These are phyloP conservation scores for Pedinophyceae sp. DNA, from an alignment of 139 green algal genomes.

Conservation along the genomic window DNA sequence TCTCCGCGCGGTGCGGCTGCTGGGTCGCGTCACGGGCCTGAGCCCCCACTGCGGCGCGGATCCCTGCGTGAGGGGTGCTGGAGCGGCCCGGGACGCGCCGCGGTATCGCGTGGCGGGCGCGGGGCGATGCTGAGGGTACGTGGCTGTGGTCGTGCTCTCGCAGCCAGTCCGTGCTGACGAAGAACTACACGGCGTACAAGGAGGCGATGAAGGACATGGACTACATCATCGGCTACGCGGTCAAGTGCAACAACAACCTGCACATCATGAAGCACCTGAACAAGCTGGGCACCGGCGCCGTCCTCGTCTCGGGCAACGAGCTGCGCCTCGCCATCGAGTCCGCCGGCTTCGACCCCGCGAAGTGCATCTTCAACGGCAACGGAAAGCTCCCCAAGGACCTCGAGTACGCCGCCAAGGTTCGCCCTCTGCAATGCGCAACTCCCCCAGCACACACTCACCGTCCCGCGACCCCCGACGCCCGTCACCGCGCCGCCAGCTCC, in stretches of 20 bases:
- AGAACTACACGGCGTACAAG: conserved; percentile 71
- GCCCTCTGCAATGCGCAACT: too few relatives aligned
- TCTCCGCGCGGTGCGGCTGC: background rate
- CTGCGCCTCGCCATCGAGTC: conserved; percentile 55
- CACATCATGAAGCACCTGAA: conserved; percentile 69
- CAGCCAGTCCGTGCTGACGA: conserved; percentile 22
- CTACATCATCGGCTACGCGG: conserved; percentile 84
- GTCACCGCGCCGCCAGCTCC: too few relatives aligned
- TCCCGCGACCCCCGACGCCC: too few relatives aligned
- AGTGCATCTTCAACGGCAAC: conserved; percentile 83
- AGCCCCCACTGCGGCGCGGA: too few relatives aligned
- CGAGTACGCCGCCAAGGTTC: conserved; percentile 71
- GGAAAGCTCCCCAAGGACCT: conserved; percentile 90
- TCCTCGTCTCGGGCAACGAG: conserved; percentile 93
- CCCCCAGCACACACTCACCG: too few relatives aligned
- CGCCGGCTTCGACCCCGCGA: conserved; percentile 78
- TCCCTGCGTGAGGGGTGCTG: too few relatives aligned
- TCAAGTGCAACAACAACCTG: conserved; percentile 98
- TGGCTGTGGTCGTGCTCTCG: background rate
- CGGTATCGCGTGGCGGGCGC: too few relatives aligned
- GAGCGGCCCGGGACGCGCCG: too few relatives aligned
- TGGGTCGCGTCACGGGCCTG: too few relatives aligned
- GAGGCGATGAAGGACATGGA: conserved; percentile 65
- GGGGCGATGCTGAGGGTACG: too few relatives aligned
- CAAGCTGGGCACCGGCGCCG: conserved; percentile 44